Percentiles rank a stretch among this genome's conserved stretches.
These are phyloP conservation scores for Pichia sporocuriosa DNA, from an alignment of 805 yeast genomes.

Conservation along the genomic window DNA sequence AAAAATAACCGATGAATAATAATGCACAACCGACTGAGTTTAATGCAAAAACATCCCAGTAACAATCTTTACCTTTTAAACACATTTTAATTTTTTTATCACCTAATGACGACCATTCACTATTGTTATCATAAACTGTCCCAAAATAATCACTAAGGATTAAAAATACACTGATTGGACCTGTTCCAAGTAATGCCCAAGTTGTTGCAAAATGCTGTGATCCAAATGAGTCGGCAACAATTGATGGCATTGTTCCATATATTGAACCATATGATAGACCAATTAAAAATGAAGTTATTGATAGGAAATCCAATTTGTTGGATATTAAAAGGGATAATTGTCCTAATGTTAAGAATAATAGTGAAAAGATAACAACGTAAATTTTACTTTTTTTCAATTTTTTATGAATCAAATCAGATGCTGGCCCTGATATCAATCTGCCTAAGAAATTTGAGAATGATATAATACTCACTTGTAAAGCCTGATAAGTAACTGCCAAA, in stretches of 20 bases:
- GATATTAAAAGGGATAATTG: constrained; percentile 32
- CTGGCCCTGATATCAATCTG: constrained; percentile 55
- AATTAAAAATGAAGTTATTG: constrained; percentile 45
- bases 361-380: constrained; percentile 52
- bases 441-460: constrained; percentile 64
- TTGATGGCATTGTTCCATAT: constrained; percentile 71
- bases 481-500: constrained; percentile 47
- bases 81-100: constrained; percentile 31
- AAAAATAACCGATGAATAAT: constrained; percentile 18
- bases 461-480: constrained; percentile 61
- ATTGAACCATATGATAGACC: constrained; percentile 66
- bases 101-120: constrained; percentile 34
- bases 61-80: constrained; percentile 39
- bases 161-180: constrained; percentile 53
- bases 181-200: constrained; percentile 72
- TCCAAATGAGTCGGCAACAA: constrained; percentile 68
- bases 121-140: constrained; percentile 39
- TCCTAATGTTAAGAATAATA: constrained; percentile 31
- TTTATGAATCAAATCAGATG: constrained; percentile 54
- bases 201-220: constrained; percentile 60
- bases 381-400: constrained; percentile 48
- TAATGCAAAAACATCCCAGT: constrained; percentile 39
- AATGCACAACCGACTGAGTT: constrained; percentile 31
- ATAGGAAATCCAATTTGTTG: constrained; percentile 38
- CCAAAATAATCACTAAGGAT: constrained; percentile 53